Conservation (phyloP, 768 basidiomycete genomes). For the Boletellus emodensis region DNA sequence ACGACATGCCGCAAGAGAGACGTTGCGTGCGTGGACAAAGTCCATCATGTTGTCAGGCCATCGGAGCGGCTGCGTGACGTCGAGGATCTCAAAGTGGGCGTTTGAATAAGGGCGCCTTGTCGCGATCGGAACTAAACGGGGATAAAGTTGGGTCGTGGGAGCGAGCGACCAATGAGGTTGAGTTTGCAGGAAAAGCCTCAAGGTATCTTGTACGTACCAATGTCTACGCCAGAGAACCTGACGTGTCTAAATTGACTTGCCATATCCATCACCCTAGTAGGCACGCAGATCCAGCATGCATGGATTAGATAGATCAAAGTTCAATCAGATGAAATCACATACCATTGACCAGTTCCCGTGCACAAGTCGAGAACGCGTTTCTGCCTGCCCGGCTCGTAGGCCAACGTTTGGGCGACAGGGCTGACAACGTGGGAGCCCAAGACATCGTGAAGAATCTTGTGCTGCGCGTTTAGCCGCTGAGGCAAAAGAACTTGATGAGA, state of each 20-base stretch:
- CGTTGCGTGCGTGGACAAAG: constrained; percentile 59
- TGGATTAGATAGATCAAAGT: constrained; percentile 17
- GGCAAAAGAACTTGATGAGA: not conserved
- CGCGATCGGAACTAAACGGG: constrained; percentile 59
- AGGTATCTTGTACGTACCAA: constrained; percentile 47
- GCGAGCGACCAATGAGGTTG: constrained; percentile 9
- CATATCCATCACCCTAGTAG: constrained; percentile 69
- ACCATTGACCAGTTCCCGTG: constrained; percentile 75
- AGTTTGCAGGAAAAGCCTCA: constrained; percentile 7
- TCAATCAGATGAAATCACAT: constrained; percentile 24
- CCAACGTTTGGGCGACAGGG: constrained; percentile 54
- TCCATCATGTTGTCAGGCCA: constrained; percentile 58
- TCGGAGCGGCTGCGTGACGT: constrained; percentile 50
- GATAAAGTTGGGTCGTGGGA: constrained; percentile 6
- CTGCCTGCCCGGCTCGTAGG: constrained; percentile 35
- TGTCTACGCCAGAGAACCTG: constrained; percentile 68
- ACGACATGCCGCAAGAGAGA: constrained; percentile 56
- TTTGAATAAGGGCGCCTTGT: constrained; percentile 59
- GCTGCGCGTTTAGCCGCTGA: constrained; percentile 53
- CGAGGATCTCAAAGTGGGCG: constrained; percentile 62
- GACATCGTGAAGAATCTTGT: constrained; percentile 46
- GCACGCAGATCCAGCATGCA: constrained; percentile 8
- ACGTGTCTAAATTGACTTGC: constrained; percentile 60
- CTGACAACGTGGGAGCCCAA: constrained; percentile 57
- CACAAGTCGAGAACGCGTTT: constrained; percentile 69